Base-by-base conservation (phyloP, 257 asterid genomes). In the Ilex asprella region DNA sequence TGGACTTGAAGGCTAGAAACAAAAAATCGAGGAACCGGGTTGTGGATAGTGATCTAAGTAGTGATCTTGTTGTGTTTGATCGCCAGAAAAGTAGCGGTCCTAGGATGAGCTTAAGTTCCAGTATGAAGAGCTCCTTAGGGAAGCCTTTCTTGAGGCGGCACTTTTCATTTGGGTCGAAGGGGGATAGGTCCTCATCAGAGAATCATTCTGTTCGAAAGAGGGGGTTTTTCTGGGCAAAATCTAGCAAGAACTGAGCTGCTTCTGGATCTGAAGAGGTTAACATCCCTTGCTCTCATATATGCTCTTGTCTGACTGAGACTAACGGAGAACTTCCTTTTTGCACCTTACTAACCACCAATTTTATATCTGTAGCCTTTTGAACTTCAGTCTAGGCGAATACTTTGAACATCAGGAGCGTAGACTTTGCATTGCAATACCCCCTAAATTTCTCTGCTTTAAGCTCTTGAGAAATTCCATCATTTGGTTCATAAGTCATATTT, bases 101-200 rank as follows among this genome's bases (percentile, higher is more conserved):
- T 10, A 89, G 78, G 79, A 63, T 82, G 86, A 71, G 82, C 81
- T 77, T 88, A 13, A 80, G 92, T 78, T 76, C 91, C 64, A 87
- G 91, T 81, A 61, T 76, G 89, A 84, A 80, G 69, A 69, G 81
- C 80, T 80, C 84, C 12, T 51, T 59, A 2, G 85, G 84, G 30
- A 85, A 68, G 79, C 87, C 96, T 6, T 90, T 87, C 68, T 63
- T 90, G 80, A 78, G 69, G 79, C 88, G 97, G 13, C 96, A 83
- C 73, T 85, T 87, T 62, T 90, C 93, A 0, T 86, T 87, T 66
- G 97, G 93, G 44, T 82, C 91, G 2, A 87, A 77, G 67, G 78
- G 79, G 3, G 70, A 64, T 31, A 80, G 74, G 73, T 70, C 95
- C 12, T 57, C 75, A 35, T 55, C 85, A 2, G 93, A 82, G 60